Evolutionary conservation across 768 basidiomycete genomes (phyloP).

Genomic region (Mrakia frigida): DNA sequence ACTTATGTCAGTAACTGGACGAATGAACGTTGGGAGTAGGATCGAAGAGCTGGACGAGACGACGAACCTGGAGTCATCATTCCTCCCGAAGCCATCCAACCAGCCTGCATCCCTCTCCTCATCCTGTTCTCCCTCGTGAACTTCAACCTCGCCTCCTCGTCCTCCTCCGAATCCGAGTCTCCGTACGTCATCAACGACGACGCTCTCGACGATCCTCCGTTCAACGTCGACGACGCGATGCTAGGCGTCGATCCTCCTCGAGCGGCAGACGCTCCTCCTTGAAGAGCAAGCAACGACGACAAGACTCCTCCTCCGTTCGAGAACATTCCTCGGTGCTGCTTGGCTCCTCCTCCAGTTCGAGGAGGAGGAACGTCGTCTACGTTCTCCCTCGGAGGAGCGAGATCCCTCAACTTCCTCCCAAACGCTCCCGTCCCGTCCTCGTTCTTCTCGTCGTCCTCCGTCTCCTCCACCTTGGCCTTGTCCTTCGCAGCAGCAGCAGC

Average conservation of each 20-base stretch:
- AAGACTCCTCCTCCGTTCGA: constrained; percentile 54
- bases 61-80: constrained; percentile 37
- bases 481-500: constrained; percentile 29
- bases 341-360: constrained; percentile 6
- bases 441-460: constrained; percentile 31
- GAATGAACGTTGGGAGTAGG: neutral
- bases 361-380: constrained; percentile 32
- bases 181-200: constrained; percentile 7
- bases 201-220: constrained; percentile 14
- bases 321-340: constrained; percentile 14
- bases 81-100: constrained; percentile 35
- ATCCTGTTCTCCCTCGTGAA: constrained; percentile 26
- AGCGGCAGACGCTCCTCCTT: constrained; percentile 40
- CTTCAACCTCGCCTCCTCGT: constrained; percentile 27
- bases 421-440: constrained; percentile 35
- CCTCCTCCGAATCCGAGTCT: constrained; percentile 26
- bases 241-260: neutral
- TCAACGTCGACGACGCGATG: constrained; percentile 8
- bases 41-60: neutral
- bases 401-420: constrained; percentile 30
- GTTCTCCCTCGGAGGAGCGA: constrained; percentile 34
- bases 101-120: constrained; percentile 5
- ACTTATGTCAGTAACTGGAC: neutral
- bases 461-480: constrained; percentile 29
- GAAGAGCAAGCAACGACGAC: constrained; percentile 53